Conservation (phyloP, 805 yeast species). For the Nakazawaea pomicola region DNA sequence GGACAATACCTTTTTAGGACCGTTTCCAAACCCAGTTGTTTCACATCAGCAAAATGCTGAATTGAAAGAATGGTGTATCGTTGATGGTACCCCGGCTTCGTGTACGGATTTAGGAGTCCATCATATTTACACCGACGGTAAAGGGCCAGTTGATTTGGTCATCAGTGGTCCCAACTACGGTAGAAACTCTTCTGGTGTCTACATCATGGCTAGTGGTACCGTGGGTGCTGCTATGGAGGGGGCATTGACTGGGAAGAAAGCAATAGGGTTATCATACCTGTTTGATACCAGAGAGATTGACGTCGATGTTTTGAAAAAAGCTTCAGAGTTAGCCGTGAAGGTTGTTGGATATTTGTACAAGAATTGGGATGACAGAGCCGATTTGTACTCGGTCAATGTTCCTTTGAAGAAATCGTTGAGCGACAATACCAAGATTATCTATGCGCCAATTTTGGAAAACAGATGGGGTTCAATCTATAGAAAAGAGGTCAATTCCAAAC, state of each 20-base stretch:
- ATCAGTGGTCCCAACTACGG: constrained; percentile 96
- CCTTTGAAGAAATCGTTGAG: constrained; percentile 46
- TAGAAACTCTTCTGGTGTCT: constrained; percentile 83
- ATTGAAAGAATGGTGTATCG: constrained; percentile 75
- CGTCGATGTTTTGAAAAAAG: constrained; percentile 48
- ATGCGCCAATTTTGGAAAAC: constrained; percentile 78
- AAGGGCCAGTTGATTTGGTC: constrained; percentile 73
- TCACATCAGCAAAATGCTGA: constrained; percentile 31
- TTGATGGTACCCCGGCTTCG: constrained; percentile 95
- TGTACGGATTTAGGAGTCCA: constrained; percentile 88
- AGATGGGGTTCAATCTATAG: constrained; percentile 69
- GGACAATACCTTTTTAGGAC: constrained; percentile 62
- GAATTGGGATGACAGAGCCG: constrained; percentile 56
- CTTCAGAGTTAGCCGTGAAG: constrained; percentile 62
- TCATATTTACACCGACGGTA: constrained; percentile 48
- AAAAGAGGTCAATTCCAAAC: constrained; percentile 19
- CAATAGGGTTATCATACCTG: constrained; percentile 87
- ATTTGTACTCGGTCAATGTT: constrained; percentile 77
- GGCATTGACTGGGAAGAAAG: constrained; percentile 59
- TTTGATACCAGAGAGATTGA: constrained; percentile 54
- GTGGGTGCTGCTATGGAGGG: constrained; percentile 98
- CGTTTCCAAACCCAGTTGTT: constrained; percentile 49
- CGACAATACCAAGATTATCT: constrained; percentile 55
- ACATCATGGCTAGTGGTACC: constrained; percentile 89
- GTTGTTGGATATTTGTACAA: constrained; percentile 53